phyloP scores from a whole-genome alignment of 192 early-diverging fungal genomes.

The Coemansia sp. region DNA sequence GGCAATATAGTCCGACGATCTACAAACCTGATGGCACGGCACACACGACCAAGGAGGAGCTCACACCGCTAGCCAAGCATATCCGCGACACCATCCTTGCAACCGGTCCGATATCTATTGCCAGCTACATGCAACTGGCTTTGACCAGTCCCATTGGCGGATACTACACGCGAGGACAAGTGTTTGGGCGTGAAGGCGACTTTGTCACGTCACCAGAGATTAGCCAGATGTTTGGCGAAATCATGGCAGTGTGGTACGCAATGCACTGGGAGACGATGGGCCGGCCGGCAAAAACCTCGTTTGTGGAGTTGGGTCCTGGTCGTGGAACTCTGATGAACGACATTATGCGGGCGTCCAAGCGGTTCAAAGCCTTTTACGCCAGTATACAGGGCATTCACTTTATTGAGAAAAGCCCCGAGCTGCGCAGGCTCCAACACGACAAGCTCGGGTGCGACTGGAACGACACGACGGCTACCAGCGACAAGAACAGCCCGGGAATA shows the following conservation, averaged over 20 bases:
- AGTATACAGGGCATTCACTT: conserved; percentile 68
- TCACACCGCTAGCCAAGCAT: conserved; percentile 56
- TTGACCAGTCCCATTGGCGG: conserved; percentile 84
- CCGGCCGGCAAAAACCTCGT: conserved; percentile 52
- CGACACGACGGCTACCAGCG: background rate
- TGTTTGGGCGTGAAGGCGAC: conserved; percentile 86
- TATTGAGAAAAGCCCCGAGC: conserved; percentile 77
- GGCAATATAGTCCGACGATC: conserved; percentile 8
- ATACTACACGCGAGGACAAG: conserved; percentile 90
- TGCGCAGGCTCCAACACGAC: conserved; percentile 63
- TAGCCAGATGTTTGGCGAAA: conserved; percentile 96
- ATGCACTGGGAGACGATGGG: conserved; percentile 72
- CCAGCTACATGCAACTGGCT: conserved; percentile 84
- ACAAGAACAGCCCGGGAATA: conserved; percentile 1
- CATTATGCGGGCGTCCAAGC: conserved; percentile 69
- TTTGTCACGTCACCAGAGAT: conserved; percentile 97
- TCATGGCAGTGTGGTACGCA: conserved; percentile 86
- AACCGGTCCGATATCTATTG: conserved; percentile 69
- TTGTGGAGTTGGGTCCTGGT: conserved; percentile 88
- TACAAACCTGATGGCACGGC: conserved; percentile 7
- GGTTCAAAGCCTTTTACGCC: conserved; percentile 65
- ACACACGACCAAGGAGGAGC: conserved; percentile 43
- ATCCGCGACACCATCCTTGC: conserved; percentile 53
- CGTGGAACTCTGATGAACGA: conserved; percentile 92
- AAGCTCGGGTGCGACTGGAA: conserved; percentile 39